These are phyloP conservation scores for Ammopiptanthus mongolicus DNA, from an alignment of 306 rosid species.

Conservation along the genomic window DNA sequence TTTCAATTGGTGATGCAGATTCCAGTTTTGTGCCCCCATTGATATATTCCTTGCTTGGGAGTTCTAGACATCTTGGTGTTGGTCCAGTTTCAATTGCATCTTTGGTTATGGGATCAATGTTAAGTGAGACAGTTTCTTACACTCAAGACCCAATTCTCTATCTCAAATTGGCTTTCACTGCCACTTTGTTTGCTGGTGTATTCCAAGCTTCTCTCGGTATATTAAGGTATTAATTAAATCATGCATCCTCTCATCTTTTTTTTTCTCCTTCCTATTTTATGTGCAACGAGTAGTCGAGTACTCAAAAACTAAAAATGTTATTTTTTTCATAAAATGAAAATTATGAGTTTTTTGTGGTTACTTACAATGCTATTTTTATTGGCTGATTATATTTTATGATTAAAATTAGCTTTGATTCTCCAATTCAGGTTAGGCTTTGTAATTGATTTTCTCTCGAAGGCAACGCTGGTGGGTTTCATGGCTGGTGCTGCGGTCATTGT, in stretches of 20 bases:
- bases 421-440: constrained; percentile 69
- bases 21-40: constrained; percentile 96
- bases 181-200: constrained; percentile 85
- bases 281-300: background rate
- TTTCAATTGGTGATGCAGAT: constrained; percentile 42
- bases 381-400: background rate
- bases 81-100: constrained; percentile 99
- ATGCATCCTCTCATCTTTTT: background rate
- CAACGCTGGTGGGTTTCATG: constrained; percentile 87
- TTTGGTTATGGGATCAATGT: constrained; percentile 95
- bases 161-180: constrained; percentile 81
- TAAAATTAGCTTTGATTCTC: background rate
- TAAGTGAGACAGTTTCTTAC: constrained; percentile 62
- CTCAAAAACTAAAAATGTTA: background rate
- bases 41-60: constrained; percentile 83
- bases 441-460: constrained; percentile 91
- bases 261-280: no score
- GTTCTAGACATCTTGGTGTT: constrained; percentile 86
- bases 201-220: constrained; percentile 85
- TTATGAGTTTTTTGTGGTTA: background rate
- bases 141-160: constrained; percentile 54
- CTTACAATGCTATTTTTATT: background rate
- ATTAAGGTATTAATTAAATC: constrained; percentile 49
- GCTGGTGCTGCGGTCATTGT: constrained; percentile 96
- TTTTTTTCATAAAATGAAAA: background rate